Base-by-base conservation (phyloP, 108 stramenopile genomes). In the Skeletonema costatum region DNA sequence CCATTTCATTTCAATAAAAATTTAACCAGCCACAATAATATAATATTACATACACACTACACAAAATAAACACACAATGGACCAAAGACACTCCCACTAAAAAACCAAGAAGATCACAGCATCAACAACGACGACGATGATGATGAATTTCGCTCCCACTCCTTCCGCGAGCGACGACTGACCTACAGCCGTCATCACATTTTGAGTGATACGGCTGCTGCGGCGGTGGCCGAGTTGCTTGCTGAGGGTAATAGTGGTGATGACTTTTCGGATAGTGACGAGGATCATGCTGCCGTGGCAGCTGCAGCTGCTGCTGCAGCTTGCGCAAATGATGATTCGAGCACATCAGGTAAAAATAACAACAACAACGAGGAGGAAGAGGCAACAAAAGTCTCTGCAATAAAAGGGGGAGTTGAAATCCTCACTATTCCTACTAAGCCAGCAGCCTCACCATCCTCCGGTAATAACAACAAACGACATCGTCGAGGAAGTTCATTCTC, bases 91-190 rank as follows among this genome's bases (percentile, higher is more conserved):
- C 9, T 66, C 19, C 35, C 64, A 32, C 4, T 61, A 17, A 62
- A 62, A 12, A 51, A 46, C 58, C 1, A 60, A 6, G 74, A 74
- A 36, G 59, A 35, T 41, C 36, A 64, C 58, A 53, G 58, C 33
- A 25, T 38, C 25, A 44, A 46, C 58, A 53, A 82, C 64, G 56
- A 70, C 31, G 75, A 42, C 2, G 62, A 50, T 8, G 50, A 65
- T 30, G 86, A 85, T 16, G 85, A 83, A 32, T 46, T 46, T n/a
- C 16, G 16, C 0, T 16, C 84, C 35, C 83, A 83, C 29, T 85
- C 90, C 38, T 95, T 95, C 82, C 89, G 94, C 17, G 81, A 93
- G 64, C 81, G 94, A 48, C 89, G 92, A 10, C 60, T 95, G 32
- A 91, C 91, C 33, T 81, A 88, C 50, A 88, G 88, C 33, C 74